Evolutionary conservation across 768 basidiomycete genomes (phyloP).

Genomic region (Boletus tylopilopsis): DNA sequence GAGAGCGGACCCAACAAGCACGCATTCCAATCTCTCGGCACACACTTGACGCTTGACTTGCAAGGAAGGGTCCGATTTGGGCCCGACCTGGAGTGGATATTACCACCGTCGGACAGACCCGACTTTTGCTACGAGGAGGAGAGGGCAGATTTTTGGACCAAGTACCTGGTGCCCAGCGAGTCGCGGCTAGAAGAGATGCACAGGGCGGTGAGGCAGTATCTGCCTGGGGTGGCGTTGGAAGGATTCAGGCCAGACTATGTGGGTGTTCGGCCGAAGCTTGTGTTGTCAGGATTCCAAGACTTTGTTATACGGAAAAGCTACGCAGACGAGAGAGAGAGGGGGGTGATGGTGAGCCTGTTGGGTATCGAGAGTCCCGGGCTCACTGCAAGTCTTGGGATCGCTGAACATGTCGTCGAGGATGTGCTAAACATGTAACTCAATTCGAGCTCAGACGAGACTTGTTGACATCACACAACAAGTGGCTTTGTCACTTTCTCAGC

Average conservation of each 20-base stretch:
- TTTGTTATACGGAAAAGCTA: constrained; percentile 72
- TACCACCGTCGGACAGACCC: constrained; percentile 38
- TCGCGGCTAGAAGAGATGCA: constrained; percentile 63
- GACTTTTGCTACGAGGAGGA: constrained; percentile 35
- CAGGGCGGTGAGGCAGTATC: constrained; percentile 64
- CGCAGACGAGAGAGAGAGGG: constrained; percentile 35
- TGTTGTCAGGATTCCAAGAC: constrained; percentile 80
- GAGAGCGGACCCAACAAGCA: constrained; percentile 53
- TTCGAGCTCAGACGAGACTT: constrained; percentile 24
- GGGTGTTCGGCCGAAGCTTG: constrained; percentile 86
- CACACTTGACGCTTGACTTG: constrained; percentile 86
- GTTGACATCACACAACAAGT: constrained; percentile 4
- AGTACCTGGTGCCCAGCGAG: constrained; percentile 60
- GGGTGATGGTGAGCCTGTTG: constrained; percentile 71
- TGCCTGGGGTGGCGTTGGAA: constrained; percentile 57
- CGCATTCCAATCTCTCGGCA: constrained; percentile 83
- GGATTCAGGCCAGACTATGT: constrained; percentile 79
- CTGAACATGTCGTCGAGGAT: constrained; percentile 72
- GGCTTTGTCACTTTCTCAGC: constrained; percentile 21
- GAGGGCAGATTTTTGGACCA: constrained; percentile 73
- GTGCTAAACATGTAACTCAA: constrained; percentile 24
- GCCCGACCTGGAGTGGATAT: constrained; percentile 88
- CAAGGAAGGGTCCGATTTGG: constrained; percentile 86
- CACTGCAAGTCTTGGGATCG: constrained; percentile 84
- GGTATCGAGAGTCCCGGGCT: constrained; percentile 94